These are phyloP conservation scores for Skeletonema menzelii DNA, from an alignment of 108 stramenopile genomes.

Conservation along the genomic window DNA sequence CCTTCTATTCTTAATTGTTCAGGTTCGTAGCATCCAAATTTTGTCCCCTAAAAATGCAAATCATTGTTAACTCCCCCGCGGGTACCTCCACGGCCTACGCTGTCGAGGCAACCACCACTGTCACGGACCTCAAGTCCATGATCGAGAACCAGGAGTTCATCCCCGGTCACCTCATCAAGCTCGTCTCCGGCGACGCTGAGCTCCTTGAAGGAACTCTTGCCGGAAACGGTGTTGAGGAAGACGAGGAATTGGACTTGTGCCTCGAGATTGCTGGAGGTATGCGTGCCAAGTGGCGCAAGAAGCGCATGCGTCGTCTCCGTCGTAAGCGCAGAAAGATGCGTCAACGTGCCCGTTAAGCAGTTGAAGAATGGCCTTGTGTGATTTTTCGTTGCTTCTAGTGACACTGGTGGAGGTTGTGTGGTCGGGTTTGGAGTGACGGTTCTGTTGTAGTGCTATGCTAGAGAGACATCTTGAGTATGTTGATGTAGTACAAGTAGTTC, in stretches of 20 bases:
- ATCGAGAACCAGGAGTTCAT: slow-evolving; percentile 90
- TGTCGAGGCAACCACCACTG: slow-evolving; percentile 80
- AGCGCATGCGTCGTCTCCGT: slow-evolving; percentile 93
- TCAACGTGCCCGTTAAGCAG: slow-evolving; percentile 88
- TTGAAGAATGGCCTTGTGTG: not conserved
- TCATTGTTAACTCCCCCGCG: slow-evolving; percentile 61
- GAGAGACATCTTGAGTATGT: not conserved
- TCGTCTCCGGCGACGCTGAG: slow-evolving; percentile 65
- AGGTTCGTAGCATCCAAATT: slow-evolving; percentile 80
- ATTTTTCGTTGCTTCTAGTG: not conserved
- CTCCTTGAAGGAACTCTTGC: slow-evolving; percentile 79
- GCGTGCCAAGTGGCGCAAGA: slow-evolving; percentile 92
- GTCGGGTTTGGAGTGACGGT: slow-evolving; percentile 2
- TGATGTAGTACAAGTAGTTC: not conserved
- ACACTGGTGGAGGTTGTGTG: not conserved
- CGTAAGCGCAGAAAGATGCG: slow-evolving; percentile 95
- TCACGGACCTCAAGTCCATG: slow-evolving; percentile 84
- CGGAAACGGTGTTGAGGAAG: slow-evolving; percentile 81
- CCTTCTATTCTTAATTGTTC: slow-evolving; percentile 5
- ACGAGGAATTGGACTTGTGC: slow-evolving; percentile 73
- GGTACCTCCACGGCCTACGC: slow-evolving; percentile 72
- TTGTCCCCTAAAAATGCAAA: slow-evolving; percentile 60
- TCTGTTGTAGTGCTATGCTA: not conserved
- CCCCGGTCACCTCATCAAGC: slow-evolving; percentile 76
- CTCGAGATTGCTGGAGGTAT: slow-evolving; percentile 83